Conservation (phyloP, 306 rosid genomes). For the Ceratonia siliqua region DNA sequence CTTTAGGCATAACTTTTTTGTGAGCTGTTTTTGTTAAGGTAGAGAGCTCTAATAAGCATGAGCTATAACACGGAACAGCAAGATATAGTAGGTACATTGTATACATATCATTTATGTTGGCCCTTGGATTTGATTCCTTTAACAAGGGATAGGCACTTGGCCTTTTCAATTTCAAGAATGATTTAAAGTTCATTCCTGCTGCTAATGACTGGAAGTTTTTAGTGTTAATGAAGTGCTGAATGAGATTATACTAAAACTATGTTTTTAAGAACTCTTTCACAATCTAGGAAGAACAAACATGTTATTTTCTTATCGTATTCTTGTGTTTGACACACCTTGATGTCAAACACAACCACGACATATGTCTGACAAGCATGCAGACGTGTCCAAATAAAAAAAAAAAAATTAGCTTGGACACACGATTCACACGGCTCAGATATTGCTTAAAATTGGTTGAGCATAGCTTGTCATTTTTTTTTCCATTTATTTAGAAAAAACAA, state of each 20-base stretch:
- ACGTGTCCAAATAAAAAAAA: too few species aligned
- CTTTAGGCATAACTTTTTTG: constrained; percentile 38
- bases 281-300: constrained; percentile 1
- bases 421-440: too few species aligned
- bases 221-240: not conserved
- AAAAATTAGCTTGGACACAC: too few species aligned
- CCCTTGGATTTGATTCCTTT: not conserved
- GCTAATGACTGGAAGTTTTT: not conserved
- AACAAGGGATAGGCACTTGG: not conserved
- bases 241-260: not conserved
- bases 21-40: constrained; percentile 26
- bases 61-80: not conserved
- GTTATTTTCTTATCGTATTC: too few species aligned
- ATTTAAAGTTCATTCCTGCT: not conserved
- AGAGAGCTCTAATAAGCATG: not conserved
- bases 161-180: not conserved
- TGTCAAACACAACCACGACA: too few species aligned
- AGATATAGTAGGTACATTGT: not conserved
- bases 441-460: too few species aligned
- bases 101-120: not conserved
- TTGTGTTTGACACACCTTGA: too few species aligned
- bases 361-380: too few species aligned
- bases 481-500: too few species aligned
- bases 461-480: too few species aligned
- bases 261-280: not conserved